These are phyloP conservation scores for Syzygium aqueum DNA, from an alignment of 345 rosid genomes.

Conservation along the genomic window DNA sequence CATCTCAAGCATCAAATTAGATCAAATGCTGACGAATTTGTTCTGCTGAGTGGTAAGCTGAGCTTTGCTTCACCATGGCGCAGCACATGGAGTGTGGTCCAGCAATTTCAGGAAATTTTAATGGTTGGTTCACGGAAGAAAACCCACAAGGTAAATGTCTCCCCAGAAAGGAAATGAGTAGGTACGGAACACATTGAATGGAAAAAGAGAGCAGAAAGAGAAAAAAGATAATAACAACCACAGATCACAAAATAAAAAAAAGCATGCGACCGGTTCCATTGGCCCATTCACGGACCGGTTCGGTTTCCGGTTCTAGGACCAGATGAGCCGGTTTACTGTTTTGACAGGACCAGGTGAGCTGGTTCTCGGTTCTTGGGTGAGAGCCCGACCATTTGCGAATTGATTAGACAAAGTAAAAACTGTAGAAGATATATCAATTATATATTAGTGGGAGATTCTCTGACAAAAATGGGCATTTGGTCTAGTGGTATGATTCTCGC, in stretches of 20 bases:
- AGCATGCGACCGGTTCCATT: no score
- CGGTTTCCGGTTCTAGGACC: no score
- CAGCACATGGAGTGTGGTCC: not conserved
- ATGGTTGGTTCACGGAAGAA: not conserved
- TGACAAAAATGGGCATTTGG: constrained; percentile 45
- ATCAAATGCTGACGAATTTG: not conserved
- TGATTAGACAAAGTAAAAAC: not conserved
- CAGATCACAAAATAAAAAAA: no score
- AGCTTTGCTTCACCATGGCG: not conserved
- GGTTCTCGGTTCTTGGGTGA: no score
- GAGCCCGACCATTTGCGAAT: no score
- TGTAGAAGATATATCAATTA: no score
- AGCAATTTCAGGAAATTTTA: not conserved
- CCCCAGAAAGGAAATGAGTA: not conserved
- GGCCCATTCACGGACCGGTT: no score
- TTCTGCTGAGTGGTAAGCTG: not conserved
- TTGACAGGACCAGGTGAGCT: no score
- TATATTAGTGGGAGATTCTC: no score
- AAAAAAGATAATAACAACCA: not conserved
- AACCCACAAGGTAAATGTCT: not conserved
- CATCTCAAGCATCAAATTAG: not conserved
- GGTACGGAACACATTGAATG: not conserved
- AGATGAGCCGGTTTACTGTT: no score
- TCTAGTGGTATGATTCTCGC: constrained; percentile 89
- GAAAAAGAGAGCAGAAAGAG: not conserved